A percentile compares a stretch with the other conserved stretches of the same genome.
Evolutionary conservation across 371 early-diverging fungal genomes (phyloP).

Genomic region (Batkoa obscura): DNA sequence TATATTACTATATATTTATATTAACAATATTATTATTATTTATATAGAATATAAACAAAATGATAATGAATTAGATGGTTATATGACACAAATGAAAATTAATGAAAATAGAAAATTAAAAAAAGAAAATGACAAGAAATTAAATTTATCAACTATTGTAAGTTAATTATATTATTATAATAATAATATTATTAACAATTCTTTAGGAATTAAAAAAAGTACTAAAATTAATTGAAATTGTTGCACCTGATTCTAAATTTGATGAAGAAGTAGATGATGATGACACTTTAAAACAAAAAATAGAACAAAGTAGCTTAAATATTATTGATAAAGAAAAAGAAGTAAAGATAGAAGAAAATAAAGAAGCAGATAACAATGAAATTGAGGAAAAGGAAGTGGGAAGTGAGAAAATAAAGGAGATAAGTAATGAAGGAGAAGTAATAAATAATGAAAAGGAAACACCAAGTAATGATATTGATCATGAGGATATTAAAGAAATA

Average conservation of each 20-base stretch:
- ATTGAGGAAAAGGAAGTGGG: neutral
- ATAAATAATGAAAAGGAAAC: neutral
- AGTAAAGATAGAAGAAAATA: neutral
- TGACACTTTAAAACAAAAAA: neutral
- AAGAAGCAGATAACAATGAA: neutral
- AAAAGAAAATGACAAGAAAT: neutral
- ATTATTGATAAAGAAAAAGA: neutral
- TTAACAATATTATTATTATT: neutral
- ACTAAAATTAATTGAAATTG: neutral
- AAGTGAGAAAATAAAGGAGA: neutral
- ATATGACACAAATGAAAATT: neutral
- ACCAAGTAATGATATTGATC: neutral
- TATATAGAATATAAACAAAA: neutral
- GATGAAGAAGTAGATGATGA: too few species aligned
- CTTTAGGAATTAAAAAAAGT: conserved; percentile 4
- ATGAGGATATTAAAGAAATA: neutral
- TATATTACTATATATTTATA: neutral
- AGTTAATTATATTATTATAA: neutral
- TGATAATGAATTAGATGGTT: neutral
- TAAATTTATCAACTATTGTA: neutral
- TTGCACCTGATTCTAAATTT: neutral
- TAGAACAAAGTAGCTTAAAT: neutral
- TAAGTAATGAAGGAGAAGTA: neutral
- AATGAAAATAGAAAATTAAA: neutral
- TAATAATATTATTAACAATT: neutral